Base-by-base conservation (phyloP, 225 moss, liverwort and hornwort species). In the Pleurozium schreberi region DNA sequence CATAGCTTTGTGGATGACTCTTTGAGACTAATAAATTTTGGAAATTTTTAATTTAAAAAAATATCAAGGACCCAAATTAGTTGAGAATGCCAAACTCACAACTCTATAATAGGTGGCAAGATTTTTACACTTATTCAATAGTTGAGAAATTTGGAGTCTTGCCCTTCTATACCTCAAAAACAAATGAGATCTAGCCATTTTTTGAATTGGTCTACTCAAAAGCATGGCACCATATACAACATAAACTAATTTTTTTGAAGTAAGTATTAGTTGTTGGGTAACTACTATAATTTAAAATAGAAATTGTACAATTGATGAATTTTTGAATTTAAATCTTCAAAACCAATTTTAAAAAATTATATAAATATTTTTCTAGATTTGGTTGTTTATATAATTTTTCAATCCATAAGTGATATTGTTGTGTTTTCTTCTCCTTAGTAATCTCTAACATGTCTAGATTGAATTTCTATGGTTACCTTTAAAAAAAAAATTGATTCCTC, bases 1-100 rank as follows among this genome's bases (percentile, higher is more conserved):
- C 1, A 7, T 75, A 6, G 38, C 4, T 16, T 55, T 25, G 25
- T 38, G 0, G 10, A 1, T 1, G 0, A 10, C 4, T 78, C 2
- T 55, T 38, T 25, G 26, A 0, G 0, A 3, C 3, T 18, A 14
- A 25, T 23, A 38, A 52, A 25, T 38, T 2, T 36, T 23, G 15
- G 3, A 77, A 36, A 36, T 6, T 23, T 50, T 23, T 6, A 38
- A 53, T 53, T 38, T 9, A n/a, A n/a, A n/a, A n/a, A n/a, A n/a
- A n/a, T n/a, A 30, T 19, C 4, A 30, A 19, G 2, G 18, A 23
- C 0, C 5, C 30, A 60, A 60, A 42, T 30, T 40, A 18, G 10
- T 8, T 26, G 11, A 2, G 0, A 2, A 40, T 81, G 38, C 26
- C 78, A 25, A 38, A 55, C 17, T 38, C 1, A 55, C 10, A 10